Base-by-base conservation (phyloP, 805 yeast species). In the Starmerella ratchasimensis region DNA sequence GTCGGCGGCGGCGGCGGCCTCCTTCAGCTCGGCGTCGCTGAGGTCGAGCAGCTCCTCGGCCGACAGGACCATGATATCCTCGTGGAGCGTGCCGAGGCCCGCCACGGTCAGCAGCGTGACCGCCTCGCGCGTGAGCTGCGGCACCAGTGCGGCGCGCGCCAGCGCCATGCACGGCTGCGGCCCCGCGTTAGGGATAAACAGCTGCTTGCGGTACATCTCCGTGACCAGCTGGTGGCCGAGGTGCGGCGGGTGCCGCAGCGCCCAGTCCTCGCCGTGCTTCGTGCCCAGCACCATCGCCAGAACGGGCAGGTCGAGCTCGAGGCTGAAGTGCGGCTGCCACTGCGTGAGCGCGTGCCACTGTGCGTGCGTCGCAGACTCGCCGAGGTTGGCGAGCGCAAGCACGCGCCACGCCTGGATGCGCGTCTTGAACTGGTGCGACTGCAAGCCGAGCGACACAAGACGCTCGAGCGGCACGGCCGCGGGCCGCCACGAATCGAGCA, bases 401-500 rank as follows among this genome's bases (percentile, higher is more conserved):
- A 37, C 10, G 10, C 14, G 9, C 39, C 39, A 37, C 4, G 31
- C 35, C 22, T 18, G 16, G 14, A 2, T 10, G 4, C 45, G 22
- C 3, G 27, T 32, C 10, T 34, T 22, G 5, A 4, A 10, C 2
- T 21, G 8, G 3, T 11, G 8, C 16, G 41, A 28, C 10, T 14
- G 5, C 1, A 41, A 18, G 1, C 47, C 45, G 5, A 41, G 25
- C 5, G 16, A 21, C 2, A 29, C 31, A 3, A 44, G 36, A 1
- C 23, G 15, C 3, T 2, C 18, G 9, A 15, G 9, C 3, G 47
- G 47, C 1, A 44, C 43, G 11, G 36, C 40, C 4, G 5, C 24
- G 3, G 28, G 29, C 8, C 36, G 13, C 17, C 31, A 21, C 3
- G 22, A 9, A 13, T 32, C 37, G 3, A 27, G 5, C 7, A 22